Evolutionary conservation across 192 early-diverging fungal species (phyloP).

Genomic region (Podila verticillata): DNA sequence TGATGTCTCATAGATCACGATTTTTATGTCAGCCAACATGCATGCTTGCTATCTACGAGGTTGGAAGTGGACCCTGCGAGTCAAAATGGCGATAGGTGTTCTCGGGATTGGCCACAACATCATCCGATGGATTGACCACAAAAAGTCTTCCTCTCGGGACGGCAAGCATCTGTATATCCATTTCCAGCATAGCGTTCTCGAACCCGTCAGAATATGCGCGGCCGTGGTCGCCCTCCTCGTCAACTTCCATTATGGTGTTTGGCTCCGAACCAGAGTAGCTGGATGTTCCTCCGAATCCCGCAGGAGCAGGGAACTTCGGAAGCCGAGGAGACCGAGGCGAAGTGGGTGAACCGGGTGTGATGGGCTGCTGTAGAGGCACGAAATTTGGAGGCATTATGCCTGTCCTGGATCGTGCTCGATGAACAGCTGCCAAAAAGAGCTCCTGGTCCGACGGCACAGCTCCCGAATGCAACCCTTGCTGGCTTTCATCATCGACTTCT

Average conservation of each 20-base stretch:
- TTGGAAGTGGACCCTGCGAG: constrained; percentile 4
- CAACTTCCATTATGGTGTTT: neutral
- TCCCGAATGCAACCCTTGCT: constrained; percentile 5
- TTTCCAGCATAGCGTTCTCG: constrained; percentile 45
- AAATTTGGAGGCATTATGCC: constrained; percentile 32
- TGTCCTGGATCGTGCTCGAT: constrained; percentile 36
- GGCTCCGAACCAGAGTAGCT: neutral
- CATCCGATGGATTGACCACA: constrained; percentile 40
- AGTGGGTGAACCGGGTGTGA: constrained; percentile 15
- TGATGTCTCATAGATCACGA: too few species aligned
- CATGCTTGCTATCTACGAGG: too few species aligned
- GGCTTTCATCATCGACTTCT: constrained; percentile 10
- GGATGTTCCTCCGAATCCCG: constrained; percentile 3
- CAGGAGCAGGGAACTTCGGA: constrained; percentile 1
- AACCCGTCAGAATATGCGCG: constrained; percentile 48
- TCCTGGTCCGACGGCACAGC: constrained; percentile 33
- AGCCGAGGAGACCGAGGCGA: constrained; percentile 23
- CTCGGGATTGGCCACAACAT: neutral
- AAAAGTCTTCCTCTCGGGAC: constrained; percentile 41
- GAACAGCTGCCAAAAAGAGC: constrained; percentile 47
- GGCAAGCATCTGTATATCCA: constrained; percentile 50
- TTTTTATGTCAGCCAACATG: too few species aligned
- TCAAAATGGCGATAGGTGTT: constrained; percentile 10
- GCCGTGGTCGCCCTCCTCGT: constrained; percentile 5
- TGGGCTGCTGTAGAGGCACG: constrained; percentile 30